Percentiles rank a stretch among this genome's conserved stretches.
Evolutionary conservation across 2,329 filamentous ascomycete species (phyloP).

Genomic region (Escovopsis sp.): DNA sequence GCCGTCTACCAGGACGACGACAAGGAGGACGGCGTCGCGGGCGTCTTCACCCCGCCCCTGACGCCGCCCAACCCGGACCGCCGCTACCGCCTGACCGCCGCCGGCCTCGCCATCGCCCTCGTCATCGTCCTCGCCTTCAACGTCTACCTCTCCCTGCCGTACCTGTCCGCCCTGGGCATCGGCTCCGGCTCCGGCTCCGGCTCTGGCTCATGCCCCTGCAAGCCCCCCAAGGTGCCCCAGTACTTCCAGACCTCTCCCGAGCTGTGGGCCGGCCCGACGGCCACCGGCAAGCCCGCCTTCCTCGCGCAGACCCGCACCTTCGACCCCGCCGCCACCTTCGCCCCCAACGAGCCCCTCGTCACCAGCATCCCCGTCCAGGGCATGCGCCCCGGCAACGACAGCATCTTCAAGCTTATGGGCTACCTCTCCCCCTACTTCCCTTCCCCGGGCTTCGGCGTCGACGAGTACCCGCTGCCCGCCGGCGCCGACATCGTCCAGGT

Average conservation of each 20-base stretch:
- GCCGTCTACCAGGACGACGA: constrained; percentile 20
- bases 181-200: constrained; percentile 5
- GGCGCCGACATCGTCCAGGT: constrained; percentile 57
- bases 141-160: constrained; percentile 21
- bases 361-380: constrained; percentile 54
- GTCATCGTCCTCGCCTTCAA: constrained; percentile 23
- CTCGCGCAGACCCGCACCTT: constrained; percentile 57
- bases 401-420: constrained; percentile 59
- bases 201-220: constrained; percentile 16
- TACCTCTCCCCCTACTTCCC: constrained; percentile 53
- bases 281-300: constrained; percentile 56
- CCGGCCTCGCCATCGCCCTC: constrained; percentile 19
- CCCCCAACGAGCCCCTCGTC: constrained; percentile 55
- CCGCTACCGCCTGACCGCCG: constrained; percentile 16
- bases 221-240: constrained; percentile 35
- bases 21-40: neutral
- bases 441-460: constrained; percentile 58
- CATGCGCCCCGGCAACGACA: constrained; percentile 38
- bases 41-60: constrained; percentile 4
- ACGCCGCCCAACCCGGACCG: constrained; percentile 11
- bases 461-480: constrained; percentile 52
- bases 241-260: constrained; percentile 49
- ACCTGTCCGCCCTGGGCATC: constrained; percentile 11
- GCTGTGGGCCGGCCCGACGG: constrained; percentile 48
- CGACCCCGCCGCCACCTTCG: constrained; percentile 48